phyloP scores from a whole-genome alignment of 177 flowering plant genomes.

The Vitis hybrid region DNA sequence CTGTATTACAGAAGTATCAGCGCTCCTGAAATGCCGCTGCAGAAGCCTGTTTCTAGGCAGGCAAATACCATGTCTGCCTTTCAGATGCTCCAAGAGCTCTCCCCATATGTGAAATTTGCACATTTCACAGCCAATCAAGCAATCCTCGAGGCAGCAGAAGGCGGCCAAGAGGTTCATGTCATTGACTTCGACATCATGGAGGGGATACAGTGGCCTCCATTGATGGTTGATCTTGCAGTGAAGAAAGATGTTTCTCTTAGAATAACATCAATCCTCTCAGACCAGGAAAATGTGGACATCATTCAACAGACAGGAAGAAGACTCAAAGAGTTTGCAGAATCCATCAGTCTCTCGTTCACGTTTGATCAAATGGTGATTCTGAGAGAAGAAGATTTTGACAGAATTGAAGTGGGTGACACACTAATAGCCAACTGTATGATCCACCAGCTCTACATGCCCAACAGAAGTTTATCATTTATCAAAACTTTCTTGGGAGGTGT shows the following conservation, averaged over 20 bases:
- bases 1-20: conserved; percentile 20
- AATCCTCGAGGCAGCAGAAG: conserved; percentile 37
- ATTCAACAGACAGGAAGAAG: conserved; percentile 33
- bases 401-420: conserved; percentile 16
- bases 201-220: conserved; percentile 53
- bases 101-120: conserved; percentile 45
- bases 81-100: conserved; percentile 39
- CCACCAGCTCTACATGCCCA: conserved; percentile 28
- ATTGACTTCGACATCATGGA: conserved; percentile 46
- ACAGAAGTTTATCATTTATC: conserved; percentile 18
- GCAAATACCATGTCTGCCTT: conserved; percentile 19
- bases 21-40: conserved; percentile 2
- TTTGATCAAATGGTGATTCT: conserved; percentile 26
- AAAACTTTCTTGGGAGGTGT: conserved; percentile 28
- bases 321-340: conserved; percentile 39
- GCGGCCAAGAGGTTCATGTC: conserved; percentile 25
- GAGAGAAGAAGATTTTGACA: conserved; percentile 26
- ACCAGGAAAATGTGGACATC: not conserved
- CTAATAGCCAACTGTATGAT: conserved; percentile 38
- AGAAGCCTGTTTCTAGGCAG: not conserved
- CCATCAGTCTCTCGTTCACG: conserved; percentile 27
- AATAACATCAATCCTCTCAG: conserved; percentile 28
- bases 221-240: conserved; percentile 38
- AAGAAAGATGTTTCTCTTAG: conserved; percentile 22
- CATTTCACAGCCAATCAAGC: conserved; percentile 57